Evolutionary conservation across 371 early-diverging fungal species (phyloP).

Genomic region (Batkoa obscura): DNA sequence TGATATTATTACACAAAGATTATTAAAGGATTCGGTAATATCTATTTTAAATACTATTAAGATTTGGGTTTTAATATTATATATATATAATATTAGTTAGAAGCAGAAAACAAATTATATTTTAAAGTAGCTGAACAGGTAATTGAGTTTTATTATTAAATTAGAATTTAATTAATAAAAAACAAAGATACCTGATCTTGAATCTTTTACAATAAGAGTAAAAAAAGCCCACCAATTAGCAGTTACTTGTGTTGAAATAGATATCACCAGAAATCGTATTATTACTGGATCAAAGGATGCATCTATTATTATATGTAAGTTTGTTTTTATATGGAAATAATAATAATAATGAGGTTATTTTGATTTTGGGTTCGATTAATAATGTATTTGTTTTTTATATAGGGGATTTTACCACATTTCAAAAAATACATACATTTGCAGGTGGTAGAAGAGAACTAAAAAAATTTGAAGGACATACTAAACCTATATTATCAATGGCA

Average conservation of each 20-base stretch:
- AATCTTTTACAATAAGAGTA: background rate
- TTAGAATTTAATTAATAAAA: too few relatives aligned
- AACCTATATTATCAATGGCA: slow-evolving; percentile 60
- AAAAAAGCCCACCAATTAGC: slow-evolving; percentile 46
- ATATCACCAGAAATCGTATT: slow-evolving; percentile 40
- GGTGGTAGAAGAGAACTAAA: slow-evolving; percentile 61
- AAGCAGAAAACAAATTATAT: slow-evolving; percentile 27
- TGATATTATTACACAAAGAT: slow-evolving; percentile 75
- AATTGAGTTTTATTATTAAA: background rate
- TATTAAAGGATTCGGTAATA: slow-evolving; percentile 59
- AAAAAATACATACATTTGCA: slow-evolving; percentile 34
- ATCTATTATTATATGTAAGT: slow-evolving; percentile 64
- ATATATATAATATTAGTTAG: slow-evolving; percentile 15
- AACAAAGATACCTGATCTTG: too few relatives aligned
- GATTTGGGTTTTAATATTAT: background rate
- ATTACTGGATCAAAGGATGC: slow-evolving; percentile 85
- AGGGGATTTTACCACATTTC: slow-evolving; percentile 37
- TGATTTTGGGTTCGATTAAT: too few relatives aligned
- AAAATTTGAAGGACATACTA: slow-evolving; percentile 58
- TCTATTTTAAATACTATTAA: background rate
- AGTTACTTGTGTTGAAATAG: slow-evolving; percentile 55
- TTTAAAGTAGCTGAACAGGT: slow-evolving; percentile 26
- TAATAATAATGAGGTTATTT: too few relatives aligned
- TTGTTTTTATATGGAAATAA: background rate
- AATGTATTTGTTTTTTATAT: too few relatives aligned